These are phyloP conservation scores for Physocladia obscura DNA, from an alignment of 192 early-diverging fungal species.

Conservation along the genomic window DNA sequence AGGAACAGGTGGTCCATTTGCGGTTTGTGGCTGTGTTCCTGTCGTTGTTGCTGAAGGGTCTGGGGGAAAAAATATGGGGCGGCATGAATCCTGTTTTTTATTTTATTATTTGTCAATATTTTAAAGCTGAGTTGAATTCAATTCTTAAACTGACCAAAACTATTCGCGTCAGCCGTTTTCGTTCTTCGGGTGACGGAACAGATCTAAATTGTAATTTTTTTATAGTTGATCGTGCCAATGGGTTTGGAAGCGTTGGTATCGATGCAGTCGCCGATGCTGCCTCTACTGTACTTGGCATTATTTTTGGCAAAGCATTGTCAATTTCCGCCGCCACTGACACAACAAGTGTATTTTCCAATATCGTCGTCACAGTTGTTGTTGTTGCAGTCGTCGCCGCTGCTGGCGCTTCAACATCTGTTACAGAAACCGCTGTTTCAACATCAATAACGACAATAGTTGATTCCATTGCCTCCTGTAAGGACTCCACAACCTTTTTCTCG, in stretches of 20 bases:
- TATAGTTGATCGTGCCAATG: neutral
- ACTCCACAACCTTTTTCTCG: neutral
- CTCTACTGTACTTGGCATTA: neutral
- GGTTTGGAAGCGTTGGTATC: neutral
- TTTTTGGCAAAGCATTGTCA: neutral
- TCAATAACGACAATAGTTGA: neutral
- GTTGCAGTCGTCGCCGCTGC: neutral
- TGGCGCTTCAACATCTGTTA: neutral
- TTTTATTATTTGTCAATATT: neutral
- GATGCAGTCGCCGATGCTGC: neutral
- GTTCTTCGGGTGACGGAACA: constrained; percentile 3
- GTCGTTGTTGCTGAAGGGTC: neutral
- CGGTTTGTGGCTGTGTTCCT: neutral
- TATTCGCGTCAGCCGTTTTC: neutral
- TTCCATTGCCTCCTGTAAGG: neutral
- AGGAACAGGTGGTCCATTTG: neutral
- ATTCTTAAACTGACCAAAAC: neutral
- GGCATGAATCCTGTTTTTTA: constrained; percentile 8
- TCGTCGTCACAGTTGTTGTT: neutral
- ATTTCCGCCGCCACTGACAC: neutral
- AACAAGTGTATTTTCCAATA: neutral
- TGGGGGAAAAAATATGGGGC: constrained; percentile 20
- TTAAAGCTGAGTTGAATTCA: neutral
- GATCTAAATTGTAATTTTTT: constrained; percentile 3
- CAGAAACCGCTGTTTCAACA: neutral